These are phyloP conservation scores for Helicostylum pulchrum DNA, from an alignment of 192 early-diverging fungal species.

Conservation along the genomic window DNA sequence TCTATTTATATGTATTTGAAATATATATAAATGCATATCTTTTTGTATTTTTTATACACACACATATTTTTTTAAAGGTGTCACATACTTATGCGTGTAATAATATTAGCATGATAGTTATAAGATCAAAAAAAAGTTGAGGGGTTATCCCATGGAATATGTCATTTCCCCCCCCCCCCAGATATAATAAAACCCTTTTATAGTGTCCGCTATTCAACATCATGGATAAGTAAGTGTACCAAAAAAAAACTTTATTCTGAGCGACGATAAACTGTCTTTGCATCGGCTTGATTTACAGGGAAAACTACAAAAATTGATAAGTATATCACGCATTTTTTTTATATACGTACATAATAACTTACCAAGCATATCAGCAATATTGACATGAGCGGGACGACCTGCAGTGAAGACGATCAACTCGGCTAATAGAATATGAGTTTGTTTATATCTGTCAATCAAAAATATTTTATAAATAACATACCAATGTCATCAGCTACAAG, in stretches of 20 bases:
- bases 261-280: conserved; percentile 16
- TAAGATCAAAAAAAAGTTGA: no score
- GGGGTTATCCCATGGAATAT: no score
- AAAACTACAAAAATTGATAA: conserved; percentile 33
- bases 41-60: no score
- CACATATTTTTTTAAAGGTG: no score
- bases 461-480: conserved; percentile 7
- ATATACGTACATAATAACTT: not conserved
- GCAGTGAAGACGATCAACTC: conserved; percentile 81
- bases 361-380: conserved; percentile 62
- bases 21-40: no score
- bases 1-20: no score
- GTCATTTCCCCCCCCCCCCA: no score
- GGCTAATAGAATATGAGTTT: conserved; percentile 35
- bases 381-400: conserved; percentile 66
- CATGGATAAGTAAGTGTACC: no score
- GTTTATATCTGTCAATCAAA: conserved; percentile 12
- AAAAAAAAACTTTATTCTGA: not conserved
- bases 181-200: no score
- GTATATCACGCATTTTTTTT: not conserved
- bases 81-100: no score
- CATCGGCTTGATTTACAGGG: conserved; percentile 50
- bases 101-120: no score
- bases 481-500: conserved; percentile 70
- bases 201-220: no score